phyloP scores from a whole-genome alignment of 2,329 filamentous ascomycete species.

The Exophiala alcalophila region DNA sequence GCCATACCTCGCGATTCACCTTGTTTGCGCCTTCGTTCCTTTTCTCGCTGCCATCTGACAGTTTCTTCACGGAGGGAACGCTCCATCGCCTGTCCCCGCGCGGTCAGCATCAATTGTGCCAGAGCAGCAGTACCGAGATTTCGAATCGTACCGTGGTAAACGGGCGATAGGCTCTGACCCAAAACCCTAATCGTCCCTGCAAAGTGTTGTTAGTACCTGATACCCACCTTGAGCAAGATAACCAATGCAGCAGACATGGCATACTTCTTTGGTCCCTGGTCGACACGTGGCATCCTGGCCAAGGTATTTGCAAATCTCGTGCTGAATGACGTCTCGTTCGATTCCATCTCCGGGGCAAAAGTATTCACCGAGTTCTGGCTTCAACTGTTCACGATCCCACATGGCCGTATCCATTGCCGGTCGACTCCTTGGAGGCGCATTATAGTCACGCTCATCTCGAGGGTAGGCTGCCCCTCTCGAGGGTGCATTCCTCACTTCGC shows the following conservation, averaged over 20 bases:
- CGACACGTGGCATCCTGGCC: constrained; percentile 76
- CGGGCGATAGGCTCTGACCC: constrained; percentile 75
- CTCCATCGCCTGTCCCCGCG: constrained; percentile 50
- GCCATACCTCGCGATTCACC: constrained; percentile 26
- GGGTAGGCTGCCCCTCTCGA: constrained; percentile 22
- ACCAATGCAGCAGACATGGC: constrained; percentile 36
- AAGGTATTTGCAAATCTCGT: constrained; percentile 79
- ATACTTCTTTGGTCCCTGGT: constrained; percentile 68
- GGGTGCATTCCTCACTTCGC: constrained; percentile 13
- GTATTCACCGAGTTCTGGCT: constrained; percentile 63
- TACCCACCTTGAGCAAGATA: constrained; percentile 14
- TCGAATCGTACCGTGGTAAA: constrained; percentile 66
- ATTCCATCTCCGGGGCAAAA: constrained; percentile 78
- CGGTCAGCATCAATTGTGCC: constrained; percentile 6
- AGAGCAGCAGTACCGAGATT: neutral
- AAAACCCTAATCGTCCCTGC: constrained; percentile 68
- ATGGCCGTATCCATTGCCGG: constrained; percentile 36
- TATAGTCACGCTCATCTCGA: constrained; percentile 31
- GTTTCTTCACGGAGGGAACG: constrained; percentile 47
- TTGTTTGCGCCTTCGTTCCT: constrained; percentile 22
- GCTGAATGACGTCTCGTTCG: constrained; percentile 78
- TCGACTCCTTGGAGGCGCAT: constrained; percentile 35
- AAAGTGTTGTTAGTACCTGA: constrained; percentile 35
- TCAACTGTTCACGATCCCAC: constrained; percentile 21
- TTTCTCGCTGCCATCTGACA: constrained; percentile 45